phyloP scores from a whole-genome alignment of 176 grass and related monocot genomes.

The Tuctoria greenei region DNA sequence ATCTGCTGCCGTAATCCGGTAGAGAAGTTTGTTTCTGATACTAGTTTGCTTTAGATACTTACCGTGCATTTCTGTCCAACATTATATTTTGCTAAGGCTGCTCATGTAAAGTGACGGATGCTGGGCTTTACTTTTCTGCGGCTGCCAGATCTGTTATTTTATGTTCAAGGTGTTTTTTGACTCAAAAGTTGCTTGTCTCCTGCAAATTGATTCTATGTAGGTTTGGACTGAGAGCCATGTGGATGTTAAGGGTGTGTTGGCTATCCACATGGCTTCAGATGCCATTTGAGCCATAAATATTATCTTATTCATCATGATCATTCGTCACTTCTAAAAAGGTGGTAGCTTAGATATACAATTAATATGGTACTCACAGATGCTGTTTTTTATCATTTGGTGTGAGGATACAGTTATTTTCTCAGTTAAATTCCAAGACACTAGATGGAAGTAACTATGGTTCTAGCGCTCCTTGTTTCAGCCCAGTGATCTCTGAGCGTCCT shows the following conservation, averaged over 20 bases:
- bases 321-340: too few relatives aligned
- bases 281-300: too few relatives aligned
- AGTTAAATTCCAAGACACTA: neutral
- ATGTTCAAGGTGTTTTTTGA: neutral
- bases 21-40: neutral
- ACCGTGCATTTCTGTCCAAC: slow-evolving; percentile 10
- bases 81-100: neutral
- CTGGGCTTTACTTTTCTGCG: neutral
- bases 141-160: neutral
- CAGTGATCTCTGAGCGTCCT: neutral
- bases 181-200: neutral
- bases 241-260: neutral
- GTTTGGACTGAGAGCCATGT: neutral
- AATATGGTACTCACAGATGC: neutral
- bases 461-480: neutral
- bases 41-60: neutral
- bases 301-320: too few relatives aligned
- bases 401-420: neutral
- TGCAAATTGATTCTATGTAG: neutral
- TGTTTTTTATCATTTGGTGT: neutral
- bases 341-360: too few relatives aligned
- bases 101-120: neutral
- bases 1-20: neutral
- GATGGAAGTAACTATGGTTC: neutral
- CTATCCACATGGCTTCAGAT: too few relatives aligned